phyloP scores from a whole-genome alignment of 2,329 filamentous ascomycete species.

The Cyclaneusma minus region DNA sequence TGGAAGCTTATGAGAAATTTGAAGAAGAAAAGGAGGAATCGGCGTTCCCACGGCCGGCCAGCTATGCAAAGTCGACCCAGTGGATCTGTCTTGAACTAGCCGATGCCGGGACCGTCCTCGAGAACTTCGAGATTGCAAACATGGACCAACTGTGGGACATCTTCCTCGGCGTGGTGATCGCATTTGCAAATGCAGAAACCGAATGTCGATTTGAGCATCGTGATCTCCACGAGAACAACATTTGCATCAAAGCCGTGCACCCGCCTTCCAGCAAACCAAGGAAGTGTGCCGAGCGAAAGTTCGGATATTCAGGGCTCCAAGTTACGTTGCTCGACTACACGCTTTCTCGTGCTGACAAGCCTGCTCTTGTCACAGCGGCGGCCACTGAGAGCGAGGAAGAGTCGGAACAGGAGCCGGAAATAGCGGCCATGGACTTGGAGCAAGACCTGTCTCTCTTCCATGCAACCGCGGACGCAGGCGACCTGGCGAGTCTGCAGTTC shows the following conservation, averaged over 20 bases:
- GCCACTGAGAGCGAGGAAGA: too few relatives aligned
- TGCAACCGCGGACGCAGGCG: conserved; percentile 17
- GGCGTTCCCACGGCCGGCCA: conserved; percentile 40
- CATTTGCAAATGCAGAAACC: conserved; percentile 42
- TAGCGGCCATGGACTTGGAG: conserved; percentile 42
- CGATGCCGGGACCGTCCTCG: conserved; percentile 43
- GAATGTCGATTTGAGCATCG: conserved; percentile 48
- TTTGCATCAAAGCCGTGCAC: conserved; percentile 28
- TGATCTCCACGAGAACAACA: conserved; percentile 49
- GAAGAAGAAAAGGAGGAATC: conserved; percentile 40
- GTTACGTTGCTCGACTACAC: conserved; percentile 53
- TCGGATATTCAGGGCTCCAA: conserved; percentile 44
- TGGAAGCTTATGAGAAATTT: conserved; percentile 44
- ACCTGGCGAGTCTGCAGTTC: conserved; percentile 28
- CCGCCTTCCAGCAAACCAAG: background rate
- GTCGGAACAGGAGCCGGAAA: conserved; percentile 18
- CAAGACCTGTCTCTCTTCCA: conserved; percentile 43
- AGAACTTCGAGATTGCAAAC: conserved; percentile 35
- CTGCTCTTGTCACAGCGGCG: too few relatives aligned
- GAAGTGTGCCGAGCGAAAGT: conserved; percentile 21
- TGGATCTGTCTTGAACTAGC: conserved; percentile 49
- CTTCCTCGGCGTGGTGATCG: conserved; percentile 43
- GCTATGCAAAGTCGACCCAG: conserved; percentile 39
- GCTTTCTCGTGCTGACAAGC: conserved; percentile 40
- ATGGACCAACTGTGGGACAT: conserved; percentile 45